Base-by-base conservation (phyloP, 2,329 filamentous ascomycete species). In the Chrysosphaeria jannelii region DNA sequence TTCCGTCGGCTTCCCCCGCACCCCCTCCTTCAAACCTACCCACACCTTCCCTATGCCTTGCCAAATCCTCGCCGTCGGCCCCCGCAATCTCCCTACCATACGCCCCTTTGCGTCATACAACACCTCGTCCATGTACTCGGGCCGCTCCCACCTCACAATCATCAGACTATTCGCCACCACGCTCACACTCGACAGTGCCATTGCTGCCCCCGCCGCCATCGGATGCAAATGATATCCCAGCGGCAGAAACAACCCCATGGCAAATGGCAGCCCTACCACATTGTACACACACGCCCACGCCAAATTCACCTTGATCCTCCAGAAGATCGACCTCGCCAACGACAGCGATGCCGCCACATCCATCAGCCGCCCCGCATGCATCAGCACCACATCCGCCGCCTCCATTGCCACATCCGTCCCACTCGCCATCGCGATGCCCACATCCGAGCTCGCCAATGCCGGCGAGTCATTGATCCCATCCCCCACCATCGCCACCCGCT, bases 401-500 rank as follows among this genome's bases (percentile, higher is more conserved):
- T 93, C 85, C 64, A 97, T 89, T 23, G 85, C 85, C 2, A 97
- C 81, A 39, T 93, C 85, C 1, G 85, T 93, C 27, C 85, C 85
- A 6, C 68, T 78, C 5, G 75, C 60, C 44, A 97, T 75, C 27
- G 79, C 79, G 33, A 97, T 90, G 31, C 85, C 85, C 14, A 93
- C 65, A 34, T 89, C 67, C 8, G 85, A 79, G 1, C 78, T 89
- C 1, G 78, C 85, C 8, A 97, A 61, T 1, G 85, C 85, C 0
- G 85, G 85, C 0, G 78, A 90, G 48, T 97, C 85, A 44, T 97
- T 97, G 56, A 97, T 91, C 20, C 85, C 85, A 42, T 97, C 85
- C 24, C 85, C 79, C 9, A 93, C 79, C 85, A 97, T 97, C 33
- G 75, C 85, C 13, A 93, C 75, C 23, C 70, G 52, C 35, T 78